Conservation (phyloP, 108 stramenopile species). For the Epithemia pelagica region DNA sequence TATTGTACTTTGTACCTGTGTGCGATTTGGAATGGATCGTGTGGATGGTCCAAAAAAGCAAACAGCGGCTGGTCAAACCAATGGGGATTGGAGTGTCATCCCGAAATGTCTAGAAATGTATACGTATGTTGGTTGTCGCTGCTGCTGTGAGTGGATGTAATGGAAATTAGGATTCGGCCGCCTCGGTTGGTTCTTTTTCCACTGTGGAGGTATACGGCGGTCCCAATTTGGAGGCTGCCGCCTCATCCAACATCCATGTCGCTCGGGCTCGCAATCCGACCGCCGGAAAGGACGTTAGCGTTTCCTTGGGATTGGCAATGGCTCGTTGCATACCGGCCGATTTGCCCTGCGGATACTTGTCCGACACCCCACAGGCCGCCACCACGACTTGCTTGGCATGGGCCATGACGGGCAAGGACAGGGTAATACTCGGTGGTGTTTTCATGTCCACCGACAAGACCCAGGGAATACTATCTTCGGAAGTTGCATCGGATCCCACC, state of each 20-base stretch:
- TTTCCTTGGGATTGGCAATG: conserved; percentile 45
- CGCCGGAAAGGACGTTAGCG: conserved; percentile 57
- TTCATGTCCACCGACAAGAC: conserved; percentile 56
- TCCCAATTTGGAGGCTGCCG: conserved; percentile 44
- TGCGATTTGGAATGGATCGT: too few relatives aligned
- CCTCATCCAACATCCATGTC: conserved; percentile 67
- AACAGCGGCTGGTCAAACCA: too few relatives aligned
- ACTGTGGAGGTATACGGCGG: too few relatives aligned
- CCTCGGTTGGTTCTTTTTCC: too few relatives aligned
- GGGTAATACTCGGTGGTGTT: conserved; percentile 59
- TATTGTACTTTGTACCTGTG: too few relatives aligned
- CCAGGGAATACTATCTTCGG: conserved; percentile 24
- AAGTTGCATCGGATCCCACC: conserved; percentile 4
- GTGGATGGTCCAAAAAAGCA: too few relatives aligned
- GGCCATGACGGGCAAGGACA: conserved; percentile 68
- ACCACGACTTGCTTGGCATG: conserved; percentile 55
- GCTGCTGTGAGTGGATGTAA: too few relatives aligned
- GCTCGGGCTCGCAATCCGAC: conserved; percentile 50
- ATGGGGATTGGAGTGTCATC: too few relatives aligned
- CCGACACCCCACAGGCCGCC: conserved; percentile 57
- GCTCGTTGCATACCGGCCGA: conserved; percentile 62
- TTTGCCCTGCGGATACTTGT: conserved; percentile 80
- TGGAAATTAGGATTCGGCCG: too few relatives aligned
- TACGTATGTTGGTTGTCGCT: too few relatives aligned
- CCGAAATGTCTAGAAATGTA: too few relatives aligned